Percentiles rank a stretch among this genome's conserved stretches.
These are phyloP conservation scores for Saccharomyces hybrid DNA, from an alignment of 1,139 yeast genomes.

Conservation along the genomic window DNA sequence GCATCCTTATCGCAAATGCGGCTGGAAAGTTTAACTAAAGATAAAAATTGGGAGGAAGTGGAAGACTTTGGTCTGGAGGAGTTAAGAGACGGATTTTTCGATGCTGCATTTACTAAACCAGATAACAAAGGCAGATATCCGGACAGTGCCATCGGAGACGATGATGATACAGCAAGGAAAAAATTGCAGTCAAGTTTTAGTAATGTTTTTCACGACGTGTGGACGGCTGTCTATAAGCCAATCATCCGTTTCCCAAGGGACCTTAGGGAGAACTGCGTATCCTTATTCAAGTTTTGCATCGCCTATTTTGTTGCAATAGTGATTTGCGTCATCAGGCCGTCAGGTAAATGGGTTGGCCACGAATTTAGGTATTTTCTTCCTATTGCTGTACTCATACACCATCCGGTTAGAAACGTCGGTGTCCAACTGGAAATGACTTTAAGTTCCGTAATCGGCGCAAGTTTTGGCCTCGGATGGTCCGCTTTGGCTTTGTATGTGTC, in stretches of 20 bases:
- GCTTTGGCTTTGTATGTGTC: conserved; percentile 38
- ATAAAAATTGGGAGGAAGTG: conserved; percentile 24
- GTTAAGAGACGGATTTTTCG: conserved; percentile 42
- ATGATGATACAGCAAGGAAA: not conserved
- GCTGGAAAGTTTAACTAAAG: conserved; percentile 26
- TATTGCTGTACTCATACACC: conserved; percentile 38
- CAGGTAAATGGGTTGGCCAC: conserved; percentile 39
- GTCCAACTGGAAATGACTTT: conserved; percentile 41
- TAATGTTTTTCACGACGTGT: not conserved
- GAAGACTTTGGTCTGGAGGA: conserved; percentile 37
- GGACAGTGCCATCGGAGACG: not conserved
- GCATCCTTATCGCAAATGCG: conserved; percentile 32
- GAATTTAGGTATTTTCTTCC: conserved; percentile 35
- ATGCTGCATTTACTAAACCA: conserved; percentile 37
- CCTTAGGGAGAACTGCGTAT: not conserved
- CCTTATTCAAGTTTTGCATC: conserved; percentile 34
- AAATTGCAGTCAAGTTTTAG: not conserved
- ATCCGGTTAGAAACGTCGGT: conserved; percentile 42
- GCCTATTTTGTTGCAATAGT: conserved; percentile 37
- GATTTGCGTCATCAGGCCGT: conserved; percentile 34
- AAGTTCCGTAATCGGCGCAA: conserved; percentile 38
- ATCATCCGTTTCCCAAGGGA: not conserved
- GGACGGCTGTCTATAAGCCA: not conserved
- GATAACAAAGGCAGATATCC: conserved; percentile 9
- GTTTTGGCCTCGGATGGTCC: conserved; percentile 43